These are phyloP conservation scores for Gaertneriomyces semiglobifer DNA, from an alignment of 192 early-diverging fungal species.

Conservation along the genomic window DNA sequence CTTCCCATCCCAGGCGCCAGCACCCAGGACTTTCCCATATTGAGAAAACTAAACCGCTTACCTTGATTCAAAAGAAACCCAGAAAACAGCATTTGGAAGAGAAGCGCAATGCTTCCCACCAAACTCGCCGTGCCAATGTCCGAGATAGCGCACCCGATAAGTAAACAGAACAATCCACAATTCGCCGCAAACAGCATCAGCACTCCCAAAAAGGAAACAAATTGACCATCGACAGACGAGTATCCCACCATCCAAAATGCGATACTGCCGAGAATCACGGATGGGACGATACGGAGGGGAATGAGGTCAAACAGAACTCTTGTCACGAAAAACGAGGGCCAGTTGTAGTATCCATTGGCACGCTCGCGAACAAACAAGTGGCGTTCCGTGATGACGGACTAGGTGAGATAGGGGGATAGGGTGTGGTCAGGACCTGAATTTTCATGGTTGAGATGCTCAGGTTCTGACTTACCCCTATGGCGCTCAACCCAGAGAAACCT, in stretches of 20 bases:
- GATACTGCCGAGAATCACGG: slow-evolving; percentile 60
- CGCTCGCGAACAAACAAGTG: slow-evolving; percentile 47
- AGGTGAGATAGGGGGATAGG: slow-evolving; percentile 51
- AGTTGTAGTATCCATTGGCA: slow-evolving; percentile 47
- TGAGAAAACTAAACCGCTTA: slow-evolving; percentile 2
- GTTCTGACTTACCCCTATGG: slow-evolving; percentile 52
- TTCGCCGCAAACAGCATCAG: slow-evolving; percentile 63
- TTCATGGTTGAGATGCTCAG: slow-evolving; percentile 33
- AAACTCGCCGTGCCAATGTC: slow-evolving; percentile 60
- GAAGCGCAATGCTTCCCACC: slow-evolving; percentile 57
- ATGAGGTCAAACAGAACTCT: slow-evolving; percentile 65
- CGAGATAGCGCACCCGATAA: slow-evolving; percentile 53
- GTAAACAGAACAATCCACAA: slow-evolving; percentile 60
- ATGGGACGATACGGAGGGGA: slow-evolving; percentile 64
- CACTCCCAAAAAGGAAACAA: slow-evolving; percentile 58
- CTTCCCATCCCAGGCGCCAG: too few species aligned
- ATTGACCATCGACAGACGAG: slow-evolving; percentile 41
- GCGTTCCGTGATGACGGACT: slow-evolving; percentile 33
- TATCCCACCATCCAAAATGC: slow-evolving; percentile 72
- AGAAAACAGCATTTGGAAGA: slow-evolving; percentile 77
- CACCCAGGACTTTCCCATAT: not conserved
- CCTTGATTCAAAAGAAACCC: slow-evolving; percentile 69
- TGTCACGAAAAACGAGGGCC: slow-evolving; percentile 45
- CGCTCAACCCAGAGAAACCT: slow-evolving; percentile 65
- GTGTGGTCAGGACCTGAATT: slow-evolving; percentile 45